Evolutionary conservation across 169 alveolate species (phyloP).

Genomic region (Fabrea salina): DNA sequence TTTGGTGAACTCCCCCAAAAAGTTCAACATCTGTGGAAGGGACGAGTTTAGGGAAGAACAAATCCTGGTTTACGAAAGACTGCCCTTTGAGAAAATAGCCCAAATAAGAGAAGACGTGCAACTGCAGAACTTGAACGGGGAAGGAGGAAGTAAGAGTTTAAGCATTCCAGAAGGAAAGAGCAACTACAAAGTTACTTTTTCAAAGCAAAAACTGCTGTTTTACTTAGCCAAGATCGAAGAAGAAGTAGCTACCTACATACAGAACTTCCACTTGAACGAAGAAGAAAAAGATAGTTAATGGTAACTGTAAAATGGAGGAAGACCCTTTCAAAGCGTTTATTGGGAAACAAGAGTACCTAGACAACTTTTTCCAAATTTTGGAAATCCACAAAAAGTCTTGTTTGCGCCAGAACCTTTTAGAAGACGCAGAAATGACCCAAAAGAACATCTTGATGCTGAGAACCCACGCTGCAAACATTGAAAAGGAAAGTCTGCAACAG

Average conservation of each 20-base stretch:
- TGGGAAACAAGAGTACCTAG: too few relatives aligned
- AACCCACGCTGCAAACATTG: too few relatives aligned
- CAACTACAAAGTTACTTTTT: background rate
- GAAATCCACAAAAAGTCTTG: too few relatives aligned
- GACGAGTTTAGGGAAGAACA: constrained; percentile 24
- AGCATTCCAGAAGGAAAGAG: background rate
- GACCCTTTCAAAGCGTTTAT: too few relatives aligned
- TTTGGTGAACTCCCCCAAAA: background rate
- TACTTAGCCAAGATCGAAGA: constrained; percentile 1
- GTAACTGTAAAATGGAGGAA: too few relatives aligned
- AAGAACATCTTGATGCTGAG: too few relatives aligned
- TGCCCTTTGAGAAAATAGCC: background rate
- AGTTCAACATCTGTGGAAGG: constrained; percentile 4
- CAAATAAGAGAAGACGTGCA: background rate
- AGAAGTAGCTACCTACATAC: background rate
- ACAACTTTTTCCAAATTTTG: too few relatives aligned
- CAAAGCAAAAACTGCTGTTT: background rate
- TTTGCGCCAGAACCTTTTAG: too few relatives aligned
- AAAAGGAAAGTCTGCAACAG: too few relatives aligned
- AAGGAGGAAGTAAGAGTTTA: background rate
- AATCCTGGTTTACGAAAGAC: background rate
- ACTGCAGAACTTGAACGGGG: background rate
- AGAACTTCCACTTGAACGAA: background rate
- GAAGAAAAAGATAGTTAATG: too few relatives aligned
- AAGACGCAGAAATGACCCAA: too few relatives aligned